These are phyloP conservation scores for Grosmannia penicillata DNA, from an alignment of 2,329 filamentous ascomycete genomes.

Conservation along the genomic window DNA sequence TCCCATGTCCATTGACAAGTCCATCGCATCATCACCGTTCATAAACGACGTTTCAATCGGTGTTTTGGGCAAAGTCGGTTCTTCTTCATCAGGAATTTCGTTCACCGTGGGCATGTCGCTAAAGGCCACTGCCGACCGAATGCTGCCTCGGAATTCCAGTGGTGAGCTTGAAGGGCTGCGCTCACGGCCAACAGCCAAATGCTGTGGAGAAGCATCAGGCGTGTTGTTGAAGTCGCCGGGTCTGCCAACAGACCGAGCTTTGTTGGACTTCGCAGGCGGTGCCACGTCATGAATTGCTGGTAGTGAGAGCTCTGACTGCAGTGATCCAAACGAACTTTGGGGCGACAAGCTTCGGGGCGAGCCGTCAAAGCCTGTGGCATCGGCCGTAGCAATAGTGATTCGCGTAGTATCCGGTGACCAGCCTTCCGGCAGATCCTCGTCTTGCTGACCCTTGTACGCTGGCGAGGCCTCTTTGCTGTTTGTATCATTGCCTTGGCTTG, in stretches of 20 bases:
- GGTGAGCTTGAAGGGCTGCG: slow-evolving; percentile 34
- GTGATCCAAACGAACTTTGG: slow-evolving; percentile 6
- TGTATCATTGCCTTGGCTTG: no score
- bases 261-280: background rate
- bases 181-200: slow-evolving; percentile 7
- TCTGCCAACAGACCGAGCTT: background rate
- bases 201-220: slow-evolving; percentile 17
- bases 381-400: background rate
- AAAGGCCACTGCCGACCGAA: slow-evolving; percentile 24
- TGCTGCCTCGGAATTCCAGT: slow-evolving; percentile 21
- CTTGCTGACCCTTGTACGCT: no score
- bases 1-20: slow-evolving; percentile 20
- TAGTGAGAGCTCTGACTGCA: slow-evolving; percentile 13
- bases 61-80: slow-evolving; percentile 21
- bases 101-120: slow-evolving; percentile 30
- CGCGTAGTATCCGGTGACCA: background rate
- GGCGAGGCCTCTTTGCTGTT: no score
- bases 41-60: slow-evolving; percentile 28
- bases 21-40: slow-evolving; percentile 25
- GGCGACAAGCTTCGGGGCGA: background rate
- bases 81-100: slow-evolving; percentile 25
- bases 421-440: background rate
- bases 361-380: slow-evolving; percentile 1
- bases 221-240: slow-evolving; percentile 16
- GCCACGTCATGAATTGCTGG: slow-evolving; percentile 23